Conservation (phyloP, 805 yeast genomes). For the Candida awuae region DNA sequence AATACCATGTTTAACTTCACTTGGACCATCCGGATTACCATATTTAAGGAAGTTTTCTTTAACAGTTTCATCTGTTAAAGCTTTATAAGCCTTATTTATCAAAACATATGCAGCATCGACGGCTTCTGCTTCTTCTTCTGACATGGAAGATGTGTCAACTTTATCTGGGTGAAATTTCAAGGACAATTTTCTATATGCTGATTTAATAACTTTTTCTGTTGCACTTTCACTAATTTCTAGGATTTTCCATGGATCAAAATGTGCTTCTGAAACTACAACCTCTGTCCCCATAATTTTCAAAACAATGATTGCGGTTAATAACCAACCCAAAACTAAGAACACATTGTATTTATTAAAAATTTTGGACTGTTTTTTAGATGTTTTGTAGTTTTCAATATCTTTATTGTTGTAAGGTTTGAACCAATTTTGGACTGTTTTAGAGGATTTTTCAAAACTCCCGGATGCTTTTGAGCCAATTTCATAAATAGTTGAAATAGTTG, state of each 20-base stretch:
- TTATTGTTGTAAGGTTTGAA: slow-evolving; percentile 30
- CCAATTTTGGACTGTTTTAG: slow-evolving; percentile 23
- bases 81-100: slow-evolving; percentile 87
- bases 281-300: slow-evolving; percentile 38
- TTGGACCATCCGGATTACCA: slow-evolving; percentile 99
- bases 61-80: slow-evolving; percentile 83
- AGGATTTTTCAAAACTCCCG: slow-evolving; percentile 3
- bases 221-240: slow-evolving; percentile 66
- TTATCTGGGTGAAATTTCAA: slow-evolving; percentile 93
- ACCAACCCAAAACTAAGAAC: slow-evolving; percentile 52
- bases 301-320: slow-evolving; percentile 36
- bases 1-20: slow-evolving; percentile 82
- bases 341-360: slow-evolving; percentile 29
- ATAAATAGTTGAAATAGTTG: slow-evolving; percentile 23
- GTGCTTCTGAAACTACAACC: slow-evolving; percentile 33
- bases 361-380: slow-evolving; percentile 20
- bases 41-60: slow-evolving; percentile 75
- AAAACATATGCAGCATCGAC: slow-evolving; percentile 72
- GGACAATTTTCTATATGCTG: slow-evolving; percentile 80
- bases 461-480: slow-evolving; percentile 1
- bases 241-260: slow-evolving; percentile 87
- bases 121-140: slow-evolving; percentile 45
- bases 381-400: slow-evolving; percentile 25
- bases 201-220: slow-evolving; percentile 65
- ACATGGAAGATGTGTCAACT: slow-evolving; percentile 50